These are phyloP conservation scores for Mycena galericulata DNA, from an alignment of 768 basidiomycete genomes.

Conservation along the genomic window DNA sequence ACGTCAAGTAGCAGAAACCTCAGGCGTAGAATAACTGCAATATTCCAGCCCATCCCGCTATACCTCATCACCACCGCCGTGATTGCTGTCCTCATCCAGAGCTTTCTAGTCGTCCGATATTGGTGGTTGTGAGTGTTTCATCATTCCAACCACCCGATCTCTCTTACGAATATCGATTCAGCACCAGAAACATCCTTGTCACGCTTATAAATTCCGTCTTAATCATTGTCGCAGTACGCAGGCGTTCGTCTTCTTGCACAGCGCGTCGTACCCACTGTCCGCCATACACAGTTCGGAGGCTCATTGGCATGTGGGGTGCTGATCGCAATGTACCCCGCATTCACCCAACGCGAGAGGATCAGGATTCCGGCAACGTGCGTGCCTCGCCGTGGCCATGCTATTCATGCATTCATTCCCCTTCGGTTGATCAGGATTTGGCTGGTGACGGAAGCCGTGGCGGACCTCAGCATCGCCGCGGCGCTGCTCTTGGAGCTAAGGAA, in stretches of 20 bases:
- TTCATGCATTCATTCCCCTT: conserved; percentile 9
- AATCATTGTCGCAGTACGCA: conserved; percentile 20
- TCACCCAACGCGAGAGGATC: conserved; percentile 11
- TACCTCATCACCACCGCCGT: conserved; percentile 22
- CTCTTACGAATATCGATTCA: conserved; percentile 18
- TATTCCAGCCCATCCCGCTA: conserved; percentile 15
- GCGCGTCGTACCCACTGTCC: conserved; percentile 11
- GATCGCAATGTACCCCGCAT: conserved; percentile 7
- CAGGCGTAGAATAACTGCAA: conserved; percentile 12
- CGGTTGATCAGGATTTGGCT: conserved; percentile 18
- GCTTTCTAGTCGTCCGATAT: conserved; percentile 25
- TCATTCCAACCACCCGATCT: not conserved
- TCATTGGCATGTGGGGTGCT: conserved; percentile 16
- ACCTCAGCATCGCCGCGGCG: conserved; percentile 22
- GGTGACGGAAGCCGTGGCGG: conserved; percentile 8
- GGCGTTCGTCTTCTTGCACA: conserved; percentile 4
- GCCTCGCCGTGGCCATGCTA: conserved; percentile 12
- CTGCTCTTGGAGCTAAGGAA: conserved; percentile 20
- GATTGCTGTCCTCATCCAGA: conserved; percentile 18
- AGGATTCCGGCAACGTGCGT: conserved; percentile 22
- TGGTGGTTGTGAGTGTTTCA: conserved; percentile 19
- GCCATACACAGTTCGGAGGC: conserved; percentile 15
- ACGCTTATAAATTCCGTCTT: conserved; percentile 18
- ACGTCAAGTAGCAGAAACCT: conserved; percentile 3
- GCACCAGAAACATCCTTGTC: conserved; percentile 22